phyloP scores from a whole-genome alignment of 83 land plant genomes.

The Thuja plicata region DNA sequence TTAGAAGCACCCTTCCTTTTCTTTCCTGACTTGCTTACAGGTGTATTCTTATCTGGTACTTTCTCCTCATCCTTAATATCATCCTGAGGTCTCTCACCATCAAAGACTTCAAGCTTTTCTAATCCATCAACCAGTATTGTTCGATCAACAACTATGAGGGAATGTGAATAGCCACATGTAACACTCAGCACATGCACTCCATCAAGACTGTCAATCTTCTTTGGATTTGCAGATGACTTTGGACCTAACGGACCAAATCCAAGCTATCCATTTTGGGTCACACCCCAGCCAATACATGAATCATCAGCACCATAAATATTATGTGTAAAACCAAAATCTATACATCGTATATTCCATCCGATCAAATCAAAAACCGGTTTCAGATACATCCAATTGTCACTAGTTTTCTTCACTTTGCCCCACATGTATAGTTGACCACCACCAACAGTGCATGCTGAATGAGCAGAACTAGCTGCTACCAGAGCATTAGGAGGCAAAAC shows the following conservation, averaged over 20 bases:
- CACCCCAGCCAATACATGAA: constrained; percentile 97
- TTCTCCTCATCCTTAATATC: background rate
- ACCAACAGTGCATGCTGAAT: constrained; percentile 9
- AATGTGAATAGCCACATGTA: constrained; percentile 86
- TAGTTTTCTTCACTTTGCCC: constrained; percentile 86
- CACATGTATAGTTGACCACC: constrained; percentile 99
- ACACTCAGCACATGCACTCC: constrained; percentile 95
- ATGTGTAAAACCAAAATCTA: constrained; percentile 83
- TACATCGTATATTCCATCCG: constrained; percentile 90
- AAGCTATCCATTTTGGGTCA: constrained; percentile 79
- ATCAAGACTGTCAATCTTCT: constrained; percentile 86
- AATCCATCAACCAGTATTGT: constrained; percentile 61
- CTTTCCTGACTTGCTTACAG: constrained; percentile 17
- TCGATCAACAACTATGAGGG: constrained; percentile 73
- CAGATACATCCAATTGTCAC: constrained; percentile 98
- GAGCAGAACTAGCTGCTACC: too few species aligned
- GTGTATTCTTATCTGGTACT: background rate
- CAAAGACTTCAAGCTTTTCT: constrained; percentile 71
- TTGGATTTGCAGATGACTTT: constrained; percentile 96
- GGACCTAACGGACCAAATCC: constrained; percentile 94
- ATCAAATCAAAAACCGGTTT: constrained; percentile 92
- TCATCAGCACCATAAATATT: constrained; percentile 88
- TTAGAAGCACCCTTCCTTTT: constrained; percentile 12
- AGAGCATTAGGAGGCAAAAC: too few species aligned
- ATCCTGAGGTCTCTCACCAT: constrained; percentile 45